Evolutionary conservation across 2,329 filamentous ascomycete genomes (phyloP), one percentile per base, ranked within the genome.

Genomic region (Phyllosticta paracitricarpa): DNA sequence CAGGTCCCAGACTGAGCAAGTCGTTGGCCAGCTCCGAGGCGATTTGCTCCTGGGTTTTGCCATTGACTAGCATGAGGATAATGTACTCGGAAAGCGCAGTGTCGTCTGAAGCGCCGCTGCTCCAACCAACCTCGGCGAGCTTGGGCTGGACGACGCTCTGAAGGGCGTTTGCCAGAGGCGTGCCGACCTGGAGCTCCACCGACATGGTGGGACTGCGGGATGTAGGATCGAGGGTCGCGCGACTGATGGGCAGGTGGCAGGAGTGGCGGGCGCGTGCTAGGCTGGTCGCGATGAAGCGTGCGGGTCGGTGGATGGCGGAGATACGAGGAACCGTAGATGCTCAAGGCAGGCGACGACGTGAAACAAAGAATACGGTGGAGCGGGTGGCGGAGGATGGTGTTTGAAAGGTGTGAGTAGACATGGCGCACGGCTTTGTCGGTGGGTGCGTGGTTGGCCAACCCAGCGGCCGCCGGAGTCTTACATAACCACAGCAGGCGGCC

Each of bases 11-110:
- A 62, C 86, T 86, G 2, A 99, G 83, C 52, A 99, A 82, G 68
- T 99, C 94, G 65, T 87, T 88, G 1, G 92, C 89, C 14, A 99
- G 84, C 73, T 99, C 94, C 53, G 84, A 80, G 9, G 91, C 89
- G 66, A 99, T 93, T 72, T 97, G 88, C 57, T 92, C 86, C 72
- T 96, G 88, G 3, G 89, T 91, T 76, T 96, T 97, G 69, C 92
- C 91, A 76, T 97, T 97, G 64, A 90, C 90, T 33, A 99, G 84
- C 93, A 97, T 97, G 65, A 97, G 84, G 63, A 97, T 88, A 67
- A 99, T 94, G 77, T 97, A 99, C 77, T 99, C 94, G 63, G 91
- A 88, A 63, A 99, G 84, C 48, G 91, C 89, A 25, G 87, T 87
- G 74, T 93, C 91, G 70, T 85, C 84, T 68, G 90, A 88, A 64